Conservation (phyloP, 1,284 basidiomycete species). For the Ustilago xerochloae region DNA sequence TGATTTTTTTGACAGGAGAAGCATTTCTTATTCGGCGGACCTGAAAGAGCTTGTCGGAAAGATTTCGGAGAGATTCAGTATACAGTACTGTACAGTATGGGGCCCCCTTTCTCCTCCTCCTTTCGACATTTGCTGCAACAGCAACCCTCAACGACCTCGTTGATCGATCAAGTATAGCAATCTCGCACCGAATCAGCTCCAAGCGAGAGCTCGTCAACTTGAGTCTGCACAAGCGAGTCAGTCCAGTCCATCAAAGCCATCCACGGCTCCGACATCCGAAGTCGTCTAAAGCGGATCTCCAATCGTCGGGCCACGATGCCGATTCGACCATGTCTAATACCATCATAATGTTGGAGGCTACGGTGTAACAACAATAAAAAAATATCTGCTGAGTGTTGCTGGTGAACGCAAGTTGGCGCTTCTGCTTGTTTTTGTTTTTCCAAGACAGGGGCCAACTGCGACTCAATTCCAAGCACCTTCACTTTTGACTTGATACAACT, state of each 20-base stretch:
- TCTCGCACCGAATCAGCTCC: constrained; percentile 20
- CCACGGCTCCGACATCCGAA: neutral
- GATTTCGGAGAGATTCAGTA: constrained; percentile 24
- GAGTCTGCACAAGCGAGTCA: neutral
- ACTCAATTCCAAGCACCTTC: neutral
- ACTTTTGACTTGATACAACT: too few relatives aligned
- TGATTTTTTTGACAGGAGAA: too few relatives aligned
- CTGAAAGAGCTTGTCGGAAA: constrained; percentile 10
- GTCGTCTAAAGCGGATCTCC: too few relatives aligned
- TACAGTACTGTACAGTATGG: neutral
- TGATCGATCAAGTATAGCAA: constrained; percentile 1
- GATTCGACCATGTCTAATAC: too few relatives aligned
- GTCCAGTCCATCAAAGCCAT: too few relatives aligned
- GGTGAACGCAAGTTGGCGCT: neutral
- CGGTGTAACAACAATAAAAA: neutral
- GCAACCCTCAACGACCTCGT: too few relatives aligned
- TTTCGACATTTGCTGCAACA: too few relatives aligned
- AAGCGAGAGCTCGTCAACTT: constrained; percentile 2
- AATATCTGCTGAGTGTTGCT: neutral
- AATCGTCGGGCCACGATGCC: neutral
- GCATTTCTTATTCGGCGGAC: constrained; percentile 22
- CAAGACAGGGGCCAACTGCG: constrained; percentile 24
- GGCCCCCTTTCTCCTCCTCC: neutral
- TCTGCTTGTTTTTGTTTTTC: neutral
- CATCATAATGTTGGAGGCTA: neutral